Evolutionary conservation across 2,329 filamentous ascomycete genomes (phyloP), one percentile per base, ranked within the genome.

Genomic region (Paraconiothyrium brasiliense): DNA sequence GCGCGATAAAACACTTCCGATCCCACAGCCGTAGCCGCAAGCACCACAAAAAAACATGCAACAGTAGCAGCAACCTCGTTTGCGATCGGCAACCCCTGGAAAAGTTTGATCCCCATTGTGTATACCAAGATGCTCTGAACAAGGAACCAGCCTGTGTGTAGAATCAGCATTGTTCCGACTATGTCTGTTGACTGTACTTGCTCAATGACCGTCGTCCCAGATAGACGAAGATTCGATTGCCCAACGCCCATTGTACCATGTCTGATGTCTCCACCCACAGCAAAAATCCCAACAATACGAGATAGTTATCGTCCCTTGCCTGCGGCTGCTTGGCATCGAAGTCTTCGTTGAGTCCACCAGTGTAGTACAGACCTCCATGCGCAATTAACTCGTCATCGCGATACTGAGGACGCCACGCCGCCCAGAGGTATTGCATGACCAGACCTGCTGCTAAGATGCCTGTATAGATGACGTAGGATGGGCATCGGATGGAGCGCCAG

Each of bases 391-490:
- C 80, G 5, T 64, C 65, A 49, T 76, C 69, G 14, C 68, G 64
- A 20, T 75, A 61, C 24, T 76, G 58, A 1, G 77, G 77, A 2
- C 72, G 63, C 57, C 74, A 78, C 2, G 76, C 73, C 4, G 64
- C 70, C 74, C 77, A 81, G 34, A 80, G 57, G 65, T 77, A 81
- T 60, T 80, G 74, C 71, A 82, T 78, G 5, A 71, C 58, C 5
- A 75, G 64, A 0, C 80, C 80, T 0, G 71, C 71, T 10, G 66
- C 55, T 51, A 78, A 67, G 39, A 72, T 63, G 7, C 71, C 43
- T 1, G 60, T 59, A 37, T 70, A 76, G 13, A 70, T 59, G 14
- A 72, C 43, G 72, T 75, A 78, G 7, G 73, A 68, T 9, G 60
- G 56, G 41, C 58, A 50, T n/a, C 35, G 50, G 32, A 57, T 60